Evolutionary conservation across 441 rosid genomes (phyloP).

Genomic region (Erodium chrysanthum): DNA sequence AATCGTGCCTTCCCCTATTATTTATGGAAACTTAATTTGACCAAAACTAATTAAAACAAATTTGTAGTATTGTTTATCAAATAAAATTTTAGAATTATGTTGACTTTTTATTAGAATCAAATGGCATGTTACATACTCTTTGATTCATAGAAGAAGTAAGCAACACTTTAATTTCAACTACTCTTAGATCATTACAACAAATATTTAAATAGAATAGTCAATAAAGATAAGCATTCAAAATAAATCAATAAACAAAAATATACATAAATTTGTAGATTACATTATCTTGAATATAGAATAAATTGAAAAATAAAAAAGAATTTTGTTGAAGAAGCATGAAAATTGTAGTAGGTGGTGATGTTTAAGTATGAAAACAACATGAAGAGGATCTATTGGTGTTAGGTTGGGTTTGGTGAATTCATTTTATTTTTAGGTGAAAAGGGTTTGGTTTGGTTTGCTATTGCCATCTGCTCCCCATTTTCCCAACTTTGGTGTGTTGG

Average conservation of each 20-base stretch:
- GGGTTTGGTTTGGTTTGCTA: neutral
- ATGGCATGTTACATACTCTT: neutral
- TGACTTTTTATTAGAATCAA: no score
- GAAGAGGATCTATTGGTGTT: neutral
- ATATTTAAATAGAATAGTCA: neutral
- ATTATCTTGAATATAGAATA: neutral
- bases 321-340: neutral
- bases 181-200: neutral
- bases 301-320: no score
- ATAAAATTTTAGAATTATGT: no score
- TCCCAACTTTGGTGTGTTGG: neutral
- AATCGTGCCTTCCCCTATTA: no score
- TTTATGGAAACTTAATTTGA: neutral
- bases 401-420: neutral
- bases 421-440: neutral
- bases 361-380: neutral
- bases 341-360: slow-evolving; percentile 8
- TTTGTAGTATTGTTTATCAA: no score
- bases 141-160: neutral
- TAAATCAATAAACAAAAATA: no score
- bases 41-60: neutral
- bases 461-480: neutral
- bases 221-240: neutral
- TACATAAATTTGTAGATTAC: neutral
- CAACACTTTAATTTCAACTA: neutral